Conservation (phyloP, 2,329 filamentous ascomycete genomes). For the Botrytis cinerea region DNA sequence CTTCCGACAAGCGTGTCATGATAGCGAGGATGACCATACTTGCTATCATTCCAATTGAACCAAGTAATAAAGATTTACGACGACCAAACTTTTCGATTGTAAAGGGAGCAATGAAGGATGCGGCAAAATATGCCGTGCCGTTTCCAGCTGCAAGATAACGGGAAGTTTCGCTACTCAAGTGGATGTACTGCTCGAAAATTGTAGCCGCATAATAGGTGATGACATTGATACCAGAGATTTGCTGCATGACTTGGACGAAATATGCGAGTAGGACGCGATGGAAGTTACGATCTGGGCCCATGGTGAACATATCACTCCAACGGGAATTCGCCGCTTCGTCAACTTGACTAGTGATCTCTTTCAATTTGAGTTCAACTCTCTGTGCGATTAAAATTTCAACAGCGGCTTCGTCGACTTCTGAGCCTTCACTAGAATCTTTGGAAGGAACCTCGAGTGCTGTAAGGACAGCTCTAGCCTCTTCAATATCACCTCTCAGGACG, state of each 20-base stretch:
- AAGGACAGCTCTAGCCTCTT: conserved; percentile 43
- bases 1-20: conserved; percentile 47
- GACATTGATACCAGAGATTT: conserved; percentile 49
- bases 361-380: conserved; percentile 2
- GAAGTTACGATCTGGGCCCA: conserved; percentile 46
- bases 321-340: conserved; percentile 1
- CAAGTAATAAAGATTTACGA: conserved; percentile 70
- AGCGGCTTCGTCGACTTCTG: conserved; percentile 6
- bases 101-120: conserved; percentile 42
- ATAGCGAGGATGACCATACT: conserved; percentile 51
- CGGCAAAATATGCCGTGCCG: conserved; percentile 12
- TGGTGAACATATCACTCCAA: conserved; percentile 20
- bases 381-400: not conserved
- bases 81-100: conserved; percentile 61
- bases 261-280: conserved; percentile 71
- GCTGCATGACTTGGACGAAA: conserved; percentile 61
- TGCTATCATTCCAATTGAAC: conserved; percentile 63
- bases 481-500: conserved; percentile 39
- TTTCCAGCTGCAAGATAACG: conserved; percentile 58
- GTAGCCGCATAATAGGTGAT: conserved; percentile 52
- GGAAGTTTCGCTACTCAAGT: conserved; percentile 49
- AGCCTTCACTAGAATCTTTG: conserved; percentile 46
- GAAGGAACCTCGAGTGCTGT: conserved; percentile 32
- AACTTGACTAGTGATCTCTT: conserved; percentile 40
- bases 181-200: conserved; percentile 53